phyloP scores from a whole-genome alignment of 192 early-diverging fungal species.

The Backusella westeae region DNA sequence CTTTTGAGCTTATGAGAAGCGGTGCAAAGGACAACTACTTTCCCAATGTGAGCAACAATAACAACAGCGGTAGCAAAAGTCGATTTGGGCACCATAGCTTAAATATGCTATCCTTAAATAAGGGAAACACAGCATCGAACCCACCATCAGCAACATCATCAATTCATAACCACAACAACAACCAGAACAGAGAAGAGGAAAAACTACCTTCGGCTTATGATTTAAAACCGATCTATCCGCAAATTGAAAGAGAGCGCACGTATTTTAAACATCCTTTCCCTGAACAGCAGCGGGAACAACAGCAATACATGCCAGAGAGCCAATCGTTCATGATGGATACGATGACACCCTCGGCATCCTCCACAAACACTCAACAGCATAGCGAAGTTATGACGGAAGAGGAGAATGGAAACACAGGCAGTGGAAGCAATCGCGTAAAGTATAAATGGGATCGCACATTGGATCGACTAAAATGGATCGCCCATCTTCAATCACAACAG shows the following conservation, averaged over 20 bases:
- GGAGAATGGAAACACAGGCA: background rate
- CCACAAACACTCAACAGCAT: background rate
- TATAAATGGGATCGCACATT: constrained; percentile 26
- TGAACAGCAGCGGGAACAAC: background rate
- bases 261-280: constrained; percentile 1
- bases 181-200: constrained; percentile 7
- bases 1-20: constrained; percentile 17
- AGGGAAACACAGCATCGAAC: background rate
- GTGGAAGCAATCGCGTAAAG: background rate
- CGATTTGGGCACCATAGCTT: background rate
- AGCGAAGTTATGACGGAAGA: background rate
- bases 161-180: background rate
- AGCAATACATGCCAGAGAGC: background rate
- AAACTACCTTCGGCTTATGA: constrained; percentile 16
- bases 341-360: background rate
- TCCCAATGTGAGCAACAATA: background rate
- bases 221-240: constrained; percentile 7
- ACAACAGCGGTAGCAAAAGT: background rate
- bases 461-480: constrained; percentile 22
- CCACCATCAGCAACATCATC: background rate
- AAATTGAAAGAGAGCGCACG: background rate
- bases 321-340: background rate
- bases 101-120: background rate
- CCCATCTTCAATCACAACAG: constrained; percentile 9
- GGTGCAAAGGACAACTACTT: background rate